Evolutionary conservation across 2,329 filamentous ascomycete genomes (phyloP), one percentile per base, ranked within the genome.

Genomic region (Coniochaeta sp.): DNA sequence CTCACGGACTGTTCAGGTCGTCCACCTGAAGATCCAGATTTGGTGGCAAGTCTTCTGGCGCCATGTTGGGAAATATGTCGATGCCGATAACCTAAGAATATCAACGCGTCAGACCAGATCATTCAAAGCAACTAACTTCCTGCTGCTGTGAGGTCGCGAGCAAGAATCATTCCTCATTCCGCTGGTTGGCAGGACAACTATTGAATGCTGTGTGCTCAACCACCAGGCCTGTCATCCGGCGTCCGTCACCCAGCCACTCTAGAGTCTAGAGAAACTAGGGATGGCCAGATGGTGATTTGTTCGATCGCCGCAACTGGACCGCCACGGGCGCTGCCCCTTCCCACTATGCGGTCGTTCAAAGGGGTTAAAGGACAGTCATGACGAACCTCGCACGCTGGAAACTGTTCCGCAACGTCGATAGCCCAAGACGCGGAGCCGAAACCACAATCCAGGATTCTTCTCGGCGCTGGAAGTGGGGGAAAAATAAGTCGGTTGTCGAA

Each of bases 21-120:
- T 90, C 89, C 59, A 90, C 80, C 71, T 91, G 87, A 59, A 91
- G 77, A 67, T 87, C 85, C 60, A 92, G 73, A 68, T 91, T 91
- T 5, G 80, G 76, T 19, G 89, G 86, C 6, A 78, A 68, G 65
- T 85, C 82, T 57, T 88, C 84, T 43, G 87, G 86, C 62, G 82
- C 81, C 80, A 88, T 86, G 67, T 88, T 84, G 28, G 88, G 87
- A 66, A 85, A 87, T 64, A 91, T 84, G 69, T 92, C 89, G 67
- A 91, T 80, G 11, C 85, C 89, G 64, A 88, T 78, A 11, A 91
- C 86, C 88, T 91, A 64, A 24, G 19, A 47, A 47, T n/a, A 28
- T 11, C 16, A 57, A n/a, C 33, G 6, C 7, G 47, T 52, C 47
- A 52, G 47, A 52, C 47, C 24, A 52, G 19, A 52, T 8, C 11